Evolutionary conservation across 2,329 filamentous ascomycete genomes (phyloP), one percentile per base, ranked within the genome.

Genomic region (Nemania sp.): DNA sequence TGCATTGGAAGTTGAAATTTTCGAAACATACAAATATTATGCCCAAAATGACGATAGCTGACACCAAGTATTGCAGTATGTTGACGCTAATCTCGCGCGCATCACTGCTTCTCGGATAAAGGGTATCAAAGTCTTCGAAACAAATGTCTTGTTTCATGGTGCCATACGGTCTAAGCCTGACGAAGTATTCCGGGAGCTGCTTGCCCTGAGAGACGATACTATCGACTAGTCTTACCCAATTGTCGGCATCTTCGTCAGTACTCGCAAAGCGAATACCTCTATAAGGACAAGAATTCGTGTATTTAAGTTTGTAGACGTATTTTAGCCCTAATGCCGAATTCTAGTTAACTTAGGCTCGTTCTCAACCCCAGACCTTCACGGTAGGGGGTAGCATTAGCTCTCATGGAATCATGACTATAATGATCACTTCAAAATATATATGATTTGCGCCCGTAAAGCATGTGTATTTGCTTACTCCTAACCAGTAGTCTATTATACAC

Each of bases 91-190:
- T 6, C 82, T 94, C 62, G 91, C 92, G 8, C 86, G 88, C 73
- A 88, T 92, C 73, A 97, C 93, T 18, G 93, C 93, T 10, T 82
- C 82, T 47, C 87, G 90, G 75, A 92, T 98, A 77, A 91, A 88
- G 77, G 90, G 89, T 0, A 91, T 89, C 77, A 94, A 93, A 82
- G 89, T 93, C 47, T 96, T 91, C 74, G 88, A 96, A 76, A 97
- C 93, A 45, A 98, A 97, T 78, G 85, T 86, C 26, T 88, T 97
- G 85, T 96, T 96, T 76, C 95, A 98, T 79, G 91, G 96, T 76
- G 95, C 92, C 0, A 79, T 98, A 51, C 86, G 93, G 67, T 85
- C 86, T 59, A 92, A 89, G 80, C 84, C 90, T 4, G 91, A 93
- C 29, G 92, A 97, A 72, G 88, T 98, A 20, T 82, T 97, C 74